Conservation (phyloP, 2,329 filamentous ascomycete genomes). For the Fusarium coffeatum region DNA sequence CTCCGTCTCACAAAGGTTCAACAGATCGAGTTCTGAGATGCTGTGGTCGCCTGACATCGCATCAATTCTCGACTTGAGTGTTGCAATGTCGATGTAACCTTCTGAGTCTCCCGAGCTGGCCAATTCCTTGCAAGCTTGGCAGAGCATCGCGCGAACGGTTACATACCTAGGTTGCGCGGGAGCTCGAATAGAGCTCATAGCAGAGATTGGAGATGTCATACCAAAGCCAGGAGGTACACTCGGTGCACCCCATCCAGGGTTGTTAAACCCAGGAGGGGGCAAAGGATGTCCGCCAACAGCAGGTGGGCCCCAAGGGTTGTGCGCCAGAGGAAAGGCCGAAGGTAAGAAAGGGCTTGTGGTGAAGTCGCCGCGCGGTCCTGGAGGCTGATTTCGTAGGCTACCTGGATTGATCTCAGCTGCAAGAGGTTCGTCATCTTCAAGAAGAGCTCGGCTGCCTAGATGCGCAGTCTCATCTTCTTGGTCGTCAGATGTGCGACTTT, state of each 20-base stretch:
- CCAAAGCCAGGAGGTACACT: constrained; percentile 51
- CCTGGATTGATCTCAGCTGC: constrained; percentile 48
- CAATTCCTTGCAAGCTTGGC: constrained; percentile 78
- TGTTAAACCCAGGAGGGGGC: constrained; percentile 61
- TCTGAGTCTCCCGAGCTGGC: constrained; percentile 58
- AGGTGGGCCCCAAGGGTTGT: constrained; percentile 58
- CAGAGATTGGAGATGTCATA: constrained; percentile 49
- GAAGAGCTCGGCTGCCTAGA: constrained; percentile 88
- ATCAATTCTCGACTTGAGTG: constrained; percentile 74
- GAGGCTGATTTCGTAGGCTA: constrained; percentile 62
- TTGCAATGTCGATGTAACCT: constrained; percentile 76
- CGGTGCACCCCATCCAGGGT: constrained; percentile 54
- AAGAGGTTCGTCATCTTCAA: constrained; percentile 77
- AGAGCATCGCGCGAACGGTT: constrained; percentile 78
- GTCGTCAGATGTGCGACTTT: constrained; percentile 62
- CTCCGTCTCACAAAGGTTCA: constrained; percentile 90
- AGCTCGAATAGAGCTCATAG: constrained; percentile 47
- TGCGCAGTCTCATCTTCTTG: constrained; percentile 81
- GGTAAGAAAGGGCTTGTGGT: constrained; percentile 57
- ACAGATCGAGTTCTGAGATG: constrained; percentile 72
- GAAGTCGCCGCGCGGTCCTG: constrained; percentile 60
- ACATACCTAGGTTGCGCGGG: constrained; percentile 71
- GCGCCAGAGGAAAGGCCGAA: constrained; percentile 52
- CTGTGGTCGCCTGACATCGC: constrained; percentile 58
- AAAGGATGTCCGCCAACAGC: constrained; percentile 52